Evolutionary conservation across 805 yeast species (phyloP), one percentile per base, ranked within the genome.

Genomic region (Metschnikowia gelsemii): DNA sequence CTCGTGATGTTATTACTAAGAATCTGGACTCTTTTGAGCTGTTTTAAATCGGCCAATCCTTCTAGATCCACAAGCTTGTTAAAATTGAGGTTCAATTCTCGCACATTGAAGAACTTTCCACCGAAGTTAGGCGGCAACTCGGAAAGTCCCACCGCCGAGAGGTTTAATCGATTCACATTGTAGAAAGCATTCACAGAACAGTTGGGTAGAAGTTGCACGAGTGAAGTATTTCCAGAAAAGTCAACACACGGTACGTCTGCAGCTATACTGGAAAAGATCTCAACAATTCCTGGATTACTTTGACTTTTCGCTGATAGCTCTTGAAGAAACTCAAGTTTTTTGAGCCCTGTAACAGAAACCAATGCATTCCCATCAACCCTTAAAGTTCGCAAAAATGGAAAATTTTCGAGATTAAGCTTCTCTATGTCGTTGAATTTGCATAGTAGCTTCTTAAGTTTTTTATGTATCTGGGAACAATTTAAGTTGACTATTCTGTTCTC

Each of bases 61-160:
- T 47, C 36, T 26, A 77, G 53, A 20, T 68, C 64, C 9, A 46
- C 53, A 20, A 78, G 46, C 27, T 58, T 62, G 54, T 78, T 78
- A 59, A 78, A 78, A 44, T 75, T 76, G 39, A 78, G 61, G 46
- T 77, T 76, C 40, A 78, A 55, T 35, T 72, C 75, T 16, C 65
- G 45, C 30, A 78, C 60, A 43, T 75, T 64, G 20, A 80, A 80
- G 50, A 76, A 77, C 26, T 62, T 35, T 2, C 51, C 41, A 5
- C 62, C 52, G 41, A 78, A 69, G 8, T 58, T 50, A 0, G 21
- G 32, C 0, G 81, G 79, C 13, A 76, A 50, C 1, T 41, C 27
- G 3, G 56, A 55, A n/a, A 77, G 47, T 30, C 67, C 66, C 64
- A 72, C 68, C 0, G 81, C 79, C 0, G 78, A 63, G n/a, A 78